phyloP scores from a whole-genome alignment of 306 rosid genomes.

The Dryas alaskensis region DNA sequence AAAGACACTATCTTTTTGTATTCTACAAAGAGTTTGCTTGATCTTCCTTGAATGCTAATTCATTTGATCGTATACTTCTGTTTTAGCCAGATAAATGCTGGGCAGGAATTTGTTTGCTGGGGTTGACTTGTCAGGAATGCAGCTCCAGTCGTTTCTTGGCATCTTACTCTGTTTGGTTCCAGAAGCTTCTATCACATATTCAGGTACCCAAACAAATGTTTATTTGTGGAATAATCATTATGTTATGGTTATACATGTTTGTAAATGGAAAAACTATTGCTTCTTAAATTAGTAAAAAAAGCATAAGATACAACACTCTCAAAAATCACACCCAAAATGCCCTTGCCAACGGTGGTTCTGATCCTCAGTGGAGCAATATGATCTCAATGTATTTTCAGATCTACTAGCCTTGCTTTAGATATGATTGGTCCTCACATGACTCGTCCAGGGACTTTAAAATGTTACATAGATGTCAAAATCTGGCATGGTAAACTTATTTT shows the following conservation, averaged over 20 bases:
- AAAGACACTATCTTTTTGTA: neutral
- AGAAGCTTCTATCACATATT: slow-evolving; percentile 49
- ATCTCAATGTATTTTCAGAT: neutral
- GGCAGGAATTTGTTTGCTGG: slow-evolving; percentile 79
- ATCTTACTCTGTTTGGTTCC: slow-evolving; percentile 69
- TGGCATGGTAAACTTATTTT: neutral
- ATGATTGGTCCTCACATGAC: neutral
- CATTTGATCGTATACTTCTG: slow-evolving; percentile 23
- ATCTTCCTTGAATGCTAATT: neutral
- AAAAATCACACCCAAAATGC: neutral
- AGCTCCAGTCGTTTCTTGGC: slow-evolving; percentile 62
- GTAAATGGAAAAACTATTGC: neutral
- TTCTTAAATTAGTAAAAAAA: neutral
- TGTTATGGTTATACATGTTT: slow-evolving; percentile 3
- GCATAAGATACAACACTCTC: neutral
- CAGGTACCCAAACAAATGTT: slow-evolving; percentile 48
- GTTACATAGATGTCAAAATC: neutral
- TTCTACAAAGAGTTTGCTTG: neutral
- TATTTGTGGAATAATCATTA: neutral
- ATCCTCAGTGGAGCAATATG: neutral
- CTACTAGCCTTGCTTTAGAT: neutral
- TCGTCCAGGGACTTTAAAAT: neutral
- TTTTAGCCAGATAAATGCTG: slow-evolving; percentile 91
- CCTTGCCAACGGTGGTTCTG: slow-evolving; percentile 13
- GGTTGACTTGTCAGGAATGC: slow-evolving; percentile 78